Percentiles rank a stretch among this genome's conserved stretches.
phyloP scores from a whole-genome alignment of 2,329 filamentous ascomycete species.

The Exophiala sp. region DNA sequence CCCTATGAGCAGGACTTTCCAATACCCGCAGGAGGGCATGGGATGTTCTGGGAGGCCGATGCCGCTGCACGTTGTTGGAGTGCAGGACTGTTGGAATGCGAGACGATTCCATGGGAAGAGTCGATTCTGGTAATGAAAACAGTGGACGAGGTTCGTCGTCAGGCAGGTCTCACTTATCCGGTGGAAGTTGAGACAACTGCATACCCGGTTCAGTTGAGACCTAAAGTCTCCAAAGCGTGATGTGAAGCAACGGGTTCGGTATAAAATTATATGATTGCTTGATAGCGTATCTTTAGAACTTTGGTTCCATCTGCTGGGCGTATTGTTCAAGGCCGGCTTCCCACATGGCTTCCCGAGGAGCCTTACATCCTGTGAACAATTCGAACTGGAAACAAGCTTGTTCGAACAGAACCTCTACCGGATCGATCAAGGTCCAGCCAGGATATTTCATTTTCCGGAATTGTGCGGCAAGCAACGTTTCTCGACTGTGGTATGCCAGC shows the following conservation, averaged over 20 bases:
- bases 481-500: constrained; percentile 41
- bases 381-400: constrained; percentile 80
- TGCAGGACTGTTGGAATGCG: constrained; percentile 37
- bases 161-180: constrained; percentile 32
- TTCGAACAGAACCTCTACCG: constrained; percentile 70
- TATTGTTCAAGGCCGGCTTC: constrained; percentile 30
- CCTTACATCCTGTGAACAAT: constrained; percentile 69
- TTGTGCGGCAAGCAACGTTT: constrained; percentile 37
- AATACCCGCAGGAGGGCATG: constrained; percentile 13
- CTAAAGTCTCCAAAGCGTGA: no score
- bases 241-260: no score
- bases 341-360: constrained; percentile 68
- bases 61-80: constrained; percentile 28
- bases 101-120: constrained; percentile 46
- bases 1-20: background rate
- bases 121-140: constrained; percentile 47
- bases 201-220: background rate
- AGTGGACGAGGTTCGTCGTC: constrained; percentile 46
- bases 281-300: background rate
- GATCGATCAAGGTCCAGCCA: constrained; percentile 69
- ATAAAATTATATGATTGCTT: no score
- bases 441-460: constrained; percentile 34
- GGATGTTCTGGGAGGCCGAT: constrained; percentile 37
- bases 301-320: background rate
- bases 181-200: background rate